A percentile compares a stretch with the other conserved stretches of the same genome.
phyloP scores from a whole-genome alignment of 2,329 filamentous ascomycete species.

The Trichoderma oligosporum region DNA sequence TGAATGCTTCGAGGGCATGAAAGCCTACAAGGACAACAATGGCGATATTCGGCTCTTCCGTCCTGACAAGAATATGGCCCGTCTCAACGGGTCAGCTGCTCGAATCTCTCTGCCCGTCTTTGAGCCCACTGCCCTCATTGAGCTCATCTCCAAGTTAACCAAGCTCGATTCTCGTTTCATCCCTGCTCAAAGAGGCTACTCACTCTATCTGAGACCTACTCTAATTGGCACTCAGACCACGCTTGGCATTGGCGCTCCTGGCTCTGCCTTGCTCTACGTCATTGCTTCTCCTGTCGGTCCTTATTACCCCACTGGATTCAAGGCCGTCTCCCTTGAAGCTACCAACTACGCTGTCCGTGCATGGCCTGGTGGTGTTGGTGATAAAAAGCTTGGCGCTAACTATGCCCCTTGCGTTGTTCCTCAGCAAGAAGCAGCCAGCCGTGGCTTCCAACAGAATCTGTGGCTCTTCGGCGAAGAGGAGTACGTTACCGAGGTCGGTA shows the following conservation, averaged over 20 bases:
- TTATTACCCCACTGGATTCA: constrained; percentile 98
- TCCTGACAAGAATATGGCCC: constrained; percentile 92
- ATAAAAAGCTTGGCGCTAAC: constrained; percentile 98
- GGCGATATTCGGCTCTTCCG: constrained; percentile 84
- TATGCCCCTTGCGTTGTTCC: constrained; percentile 99
- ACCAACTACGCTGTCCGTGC: constrained; percentile 95
- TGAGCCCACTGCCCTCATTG: constrained; percentile 66
- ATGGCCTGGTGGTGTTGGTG: constrained; percentile 95
- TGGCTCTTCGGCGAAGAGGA: constrained; percentile 97
- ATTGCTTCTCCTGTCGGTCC: constrained; percentile 96
- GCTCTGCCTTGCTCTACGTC: constrained; percentile 85
- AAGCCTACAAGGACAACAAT: constrained; percentile 87
- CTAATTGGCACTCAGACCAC: constrained; percentile 97
- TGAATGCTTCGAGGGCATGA: constrained; percentile 98
- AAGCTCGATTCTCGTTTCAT: constrained; percentile 86
- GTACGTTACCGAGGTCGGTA: constrained; percentile 94
- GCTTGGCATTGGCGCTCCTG: constrained; percentile 86
- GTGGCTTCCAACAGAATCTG: constrained; percentile 95
- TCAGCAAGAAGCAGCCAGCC: constrained; percentile 83
- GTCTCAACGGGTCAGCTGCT: constrained; percentile 84
- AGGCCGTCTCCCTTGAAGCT: constrained; percentile 90
- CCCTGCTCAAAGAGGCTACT: constrained; percentile 81
- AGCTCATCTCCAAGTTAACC: constrained; percentile 76
- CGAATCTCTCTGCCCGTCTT: constrained; percentile 93
- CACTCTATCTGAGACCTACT: constrained; percentile 89